These are phyloP conservation scores for Imleria badia DNA, from an alignment of 768 basidiomycete species.

Conservation along the genomic window DNA sequence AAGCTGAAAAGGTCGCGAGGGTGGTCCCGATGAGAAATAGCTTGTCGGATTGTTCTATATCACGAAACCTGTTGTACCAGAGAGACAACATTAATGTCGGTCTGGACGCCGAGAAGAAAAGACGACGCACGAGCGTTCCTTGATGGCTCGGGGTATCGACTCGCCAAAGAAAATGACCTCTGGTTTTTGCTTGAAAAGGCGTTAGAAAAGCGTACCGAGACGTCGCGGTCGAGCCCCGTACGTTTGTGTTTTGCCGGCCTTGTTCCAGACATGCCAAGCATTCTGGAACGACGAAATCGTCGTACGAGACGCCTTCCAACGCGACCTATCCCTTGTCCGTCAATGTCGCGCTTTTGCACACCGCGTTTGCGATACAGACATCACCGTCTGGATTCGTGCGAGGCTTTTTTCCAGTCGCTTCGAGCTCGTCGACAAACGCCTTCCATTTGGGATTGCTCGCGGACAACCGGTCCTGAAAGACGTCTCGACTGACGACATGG, in stretches of 20 bases:
- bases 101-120: not conserved
- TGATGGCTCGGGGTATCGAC: slow-evolving; percentile 66
- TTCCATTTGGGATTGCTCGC: slow-evolving; percentile 79
- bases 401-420: slow-evolving; percentile 53
- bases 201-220: slow-evolving; percentile 21
- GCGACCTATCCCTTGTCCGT: slow-evolving; percentile 55
- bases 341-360: not conserved
- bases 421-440: slow-evolving; percentile 61
- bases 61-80: slow-evolving; percentile 43
- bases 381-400: slow-evolving; percentile 95
- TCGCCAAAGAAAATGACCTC: slow-evolving; percentile 90
- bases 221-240: slow-evolving; percentile 31
- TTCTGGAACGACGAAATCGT: slow-evolving; percentile 75
- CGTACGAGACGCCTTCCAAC: slow-evolving; percentile 73
- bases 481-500: slow-evolving; percentile 63
- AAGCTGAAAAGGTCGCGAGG: slow-evolving; percentile 91
- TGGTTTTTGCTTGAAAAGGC: slow-evolving; percentile 60
- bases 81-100: not conserved
- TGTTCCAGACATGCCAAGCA: slow-evolving; percentile 68
- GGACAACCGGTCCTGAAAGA: slow-evolving; percentile 75
- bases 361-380: slow-evolving; percentile 42
- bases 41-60: slow-evolving; percentile 60
- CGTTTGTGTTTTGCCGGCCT: slow-evolving; percentile 58
- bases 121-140: slow-evolving; percentile 64
- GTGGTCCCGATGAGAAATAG: slow-evolving; percentile 87